Percentiles rank a stretch among this genome's conserved stretches.
phyloP scores from a whole-genome alignment of 2,329 filamentous ascomycete species.

The Chrysoporthe puriensis region DNA sequence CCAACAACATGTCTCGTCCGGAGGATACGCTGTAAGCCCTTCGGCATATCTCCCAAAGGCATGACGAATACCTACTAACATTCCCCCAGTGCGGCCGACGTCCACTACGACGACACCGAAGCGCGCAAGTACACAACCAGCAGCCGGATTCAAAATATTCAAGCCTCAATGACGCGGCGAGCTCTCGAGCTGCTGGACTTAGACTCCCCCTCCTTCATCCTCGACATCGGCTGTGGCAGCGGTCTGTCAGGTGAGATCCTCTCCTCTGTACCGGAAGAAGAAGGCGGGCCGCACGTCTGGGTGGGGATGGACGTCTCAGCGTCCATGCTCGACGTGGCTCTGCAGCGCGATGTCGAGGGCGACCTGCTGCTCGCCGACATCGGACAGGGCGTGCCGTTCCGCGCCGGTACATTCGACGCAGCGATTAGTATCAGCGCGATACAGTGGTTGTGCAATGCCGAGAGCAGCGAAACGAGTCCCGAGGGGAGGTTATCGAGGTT shows the following conservation, averaged over 20 bases:
- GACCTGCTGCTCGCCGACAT: conserved; percentile 95
- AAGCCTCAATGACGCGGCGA: conserved; percentile 90
- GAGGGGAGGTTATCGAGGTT: conserved; percentile 80
- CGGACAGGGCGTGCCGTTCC: conserved; percentile 92
- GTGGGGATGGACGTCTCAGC: conserved; percentile 95
- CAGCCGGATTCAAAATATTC: conserved; percentile 93
- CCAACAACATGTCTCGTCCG: conserved; percentile 79
- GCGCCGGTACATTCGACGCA: conserved; percentile 89
- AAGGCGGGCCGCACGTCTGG: conserved; percentile 90
- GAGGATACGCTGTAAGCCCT: conserved; percentile 83
- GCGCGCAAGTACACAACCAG: conserved; percentile 97
- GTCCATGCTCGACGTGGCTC: conserved; percentile 94
- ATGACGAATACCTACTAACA: conserved; percentile 30
- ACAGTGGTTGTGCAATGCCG: conserved; percentile 98
- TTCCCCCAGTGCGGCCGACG: conserved; percentile 76
- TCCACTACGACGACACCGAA: conserved; percentile 96
- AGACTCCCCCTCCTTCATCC: conserved; percentile 77
- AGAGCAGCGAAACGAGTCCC: conserved; percentile 81
- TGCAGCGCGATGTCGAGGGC: conserved; percentile 89
- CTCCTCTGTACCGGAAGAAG: conserved; percentile 67
- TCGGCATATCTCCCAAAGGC: conserved; percentile 18
- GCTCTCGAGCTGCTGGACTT: conserved; percentile 91
- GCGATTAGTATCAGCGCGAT: conserved; percentile 94
- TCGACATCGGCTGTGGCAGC: conserved; percentile 95
- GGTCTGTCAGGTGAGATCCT: conserved; percentile 94